A percentile compares a stretch with the other conserved stretches of the same genome.
phyloP scores from a whole-genome alignment of 805 yeast species.

The Nematodospora valgi region DNA sequence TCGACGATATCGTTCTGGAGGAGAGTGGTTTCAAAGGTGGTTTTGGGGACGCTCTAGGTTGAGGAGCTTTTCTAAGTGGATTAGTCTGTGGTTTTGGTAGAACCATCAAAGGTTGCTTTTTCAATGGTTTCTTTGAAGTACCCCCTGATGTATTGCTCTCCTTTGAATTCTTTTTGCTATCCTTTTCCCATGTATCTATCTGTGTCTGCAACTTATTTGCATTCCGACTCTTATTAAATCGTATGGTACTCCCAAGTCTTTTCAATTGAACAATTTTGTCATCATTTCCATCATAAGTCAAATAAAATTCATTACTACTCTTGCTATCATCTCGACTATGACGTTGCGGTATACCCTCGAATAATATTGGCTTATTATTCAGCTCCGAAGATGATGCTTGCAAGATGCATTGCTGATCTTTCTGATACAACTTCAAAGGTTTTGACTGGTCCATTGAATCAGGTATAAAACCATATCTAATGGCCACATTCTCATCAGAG shows the following conservation, averaged over 20 bases:
- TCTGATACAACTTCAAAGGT: slow-evolving; percentile 31
- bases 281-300: slow-evolving; percentile 18
- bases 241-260: slow-evolving; percentile 27
- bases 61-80: too few relatives aligned
- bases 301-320: slow-evolving; percentile 27
- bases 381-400: slow-evolving; percentile 23
- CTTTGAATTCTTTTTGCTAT: slow-evolving; percentile 2
- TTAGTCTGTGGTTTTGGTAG: too few relatives aligned
- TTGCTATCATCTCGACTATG: slow-evolving; percentile 7
- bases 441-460: slow-evolving; percentile 37
- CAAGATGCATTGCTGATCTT: slow-evolving; percentile 29
- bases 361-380: slow-evolving; percentile 23
- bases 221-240: slow-evolving; percentile 38
- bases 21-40: too few relatives aligned
- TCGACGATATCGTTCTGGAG: slow-evolving; percentile 6
- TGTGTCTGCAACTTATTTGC: slow-evolving; percentile 24
- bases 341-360: slow-evolving; percentile 37
- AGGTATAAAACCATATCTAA: slow-evolving; percentile 41
- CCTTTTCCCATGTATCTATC: slow-evolving; percentile 20
- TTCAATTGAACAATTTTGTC: slow-evolving; percentile 18
- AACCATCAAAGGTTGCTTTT: too few relatives aligned
- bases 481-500: slow-evolving; percentile 16
- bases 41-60: too few relatives aligned
- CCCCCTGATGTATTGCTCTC: too few relatives aligned
- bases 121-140: too few relatives aligned